Evolutionary conservation across 495 filamentous ascomycete species (phyloP).

Genomic region (Podospora bellae-mahoneyi): DNA sequence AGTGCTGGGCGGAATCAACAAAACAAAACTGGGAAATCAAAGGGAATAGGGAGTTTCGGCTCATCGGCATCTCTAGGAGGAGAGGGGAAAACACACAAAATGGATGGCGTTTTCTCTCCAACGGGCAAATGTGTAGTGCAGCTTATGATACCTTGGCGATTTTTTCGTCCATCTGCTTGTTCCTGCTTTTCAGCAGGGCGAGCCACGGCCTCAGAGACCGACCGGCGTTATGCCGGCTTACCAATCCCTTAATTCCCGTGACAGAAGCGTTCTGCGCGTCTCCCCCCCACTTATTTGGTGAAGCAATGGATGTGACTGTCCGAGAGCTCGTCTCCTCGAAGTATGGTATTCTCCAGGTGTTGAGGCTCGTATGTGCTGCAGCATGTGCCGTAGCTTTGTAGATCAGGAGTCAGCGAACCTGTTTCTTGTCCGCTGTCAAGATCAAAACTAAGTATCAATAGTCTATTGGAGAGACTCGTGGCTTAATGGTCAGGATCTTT

Average conservation of each 20-base stretch:
- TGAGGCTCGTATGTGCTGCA: no score
- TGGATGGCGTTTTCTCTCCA: conserved; percentile 2
- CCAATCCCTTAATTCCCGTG: conserved; percentile 26
- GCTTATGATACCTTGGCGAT: conserved; percentile 32
- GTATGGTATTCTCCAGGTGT: no score
- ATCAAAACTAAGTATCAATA: no score
- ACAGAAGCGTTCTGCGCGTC: conserved; percentile 7
- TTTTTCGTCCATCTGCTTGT: conserved; percentile 38
- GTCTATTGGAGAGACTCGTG: no score
- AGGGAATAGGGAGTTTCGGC: conserved; percentile 25
- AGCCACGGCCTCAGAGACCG: conserved; percentile 62
- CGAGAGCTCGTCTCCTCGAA: neutral
- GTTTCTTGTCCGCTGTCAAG: no score
- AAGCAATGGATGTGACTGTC: neutral
- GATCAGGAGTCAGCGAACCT: no score
- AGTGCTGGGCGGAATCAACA: conserved; percentile 30
- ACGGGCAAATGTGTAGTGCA: conserved; percentile 25
- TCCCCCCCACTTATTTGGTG: neutral
- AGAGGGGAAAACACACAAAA: conserved; percentile 25
- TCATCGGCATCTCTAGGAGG: conserved; percentile 21
- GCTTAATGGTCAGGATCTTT: no score
- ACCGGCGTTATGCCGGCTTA: conserved; percentile 60
- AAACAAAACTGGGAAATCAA: conserved; percentile 32
- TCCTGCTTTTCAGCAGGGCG: conserved; percentile 42
- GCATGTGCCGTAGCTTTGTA: no score